Conservation (phyloP, 805 yeast genomes). For the Wickerhamomyces subpelliculosus region DNA sequence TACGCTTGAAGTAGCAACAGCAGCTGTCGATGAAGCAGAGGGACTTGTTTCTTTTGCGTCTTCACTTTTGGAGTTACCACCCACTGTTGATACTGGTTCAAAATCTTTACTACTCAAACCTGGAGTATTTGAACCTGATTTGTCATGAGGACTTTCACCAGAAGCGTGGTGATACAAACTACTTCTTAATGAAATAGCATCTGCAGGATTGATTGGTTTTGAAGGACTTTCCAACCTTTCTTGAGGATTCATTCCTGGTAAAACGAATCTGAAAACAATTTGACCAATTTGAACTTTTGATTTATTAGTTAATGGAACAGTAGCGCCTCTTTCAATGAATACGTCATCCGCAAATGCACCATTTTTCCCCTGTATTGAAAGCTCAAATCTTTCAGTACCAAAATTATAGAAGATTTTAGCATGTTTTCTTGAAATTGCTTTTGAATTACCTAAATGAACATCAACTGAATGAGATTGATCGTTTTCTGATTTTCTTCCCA, state of each 20-base stretch:
- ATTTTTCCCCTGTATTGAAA: conserved; percentile 86
- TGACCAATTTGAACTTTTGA: conserved; percentile 90
- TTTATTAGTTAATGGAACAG: conserved; percentile 79
- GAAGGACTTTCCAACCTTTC: conserved; percentile 23
- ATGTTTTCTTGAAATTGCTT: conserved; percentile 89
- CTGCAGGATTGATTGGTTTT: conserved; percentile 50
- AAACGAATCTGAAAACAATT: conserved; percentile 77
- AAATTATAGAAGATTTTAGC: conserved; percentile 95
- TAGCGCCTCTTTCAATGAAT: conserved; percentile 85
- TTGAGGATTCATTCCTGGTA: conserved; percentile 58
- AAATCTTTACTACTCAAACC: conserved; percentile 17
- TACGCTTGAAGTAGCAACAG: conserved; percentile 38
- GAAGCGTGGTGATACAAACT: conserved; percentile 32
- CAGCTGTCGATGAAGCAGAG: conserved; percentile 31
- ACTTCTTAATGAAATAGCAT: conserved; percentile 51
- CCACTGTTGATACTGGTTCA: conserved; percentile 20
- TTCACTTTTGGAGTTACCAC: too few species aligned
- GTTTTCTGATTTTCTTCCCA: conserved; percentile 84
- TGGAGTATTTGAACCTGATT: conserved; percentile 12
- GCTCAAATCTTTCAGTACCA: conserved; percentile 90
- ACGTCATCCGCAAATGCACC: conserved; percentile 94
- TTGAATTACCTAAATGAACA: conserved; percentile 86
- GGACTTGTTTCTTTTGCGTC: conserved; percentile 20
- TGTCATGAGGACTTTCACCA: conserved; percentile 4
- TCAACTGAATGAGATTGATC: conserved; percentile 70